phyloP scores from a whole-genome alignment of 306 rosid genomes.

The Calophaca sinica region DNA sequence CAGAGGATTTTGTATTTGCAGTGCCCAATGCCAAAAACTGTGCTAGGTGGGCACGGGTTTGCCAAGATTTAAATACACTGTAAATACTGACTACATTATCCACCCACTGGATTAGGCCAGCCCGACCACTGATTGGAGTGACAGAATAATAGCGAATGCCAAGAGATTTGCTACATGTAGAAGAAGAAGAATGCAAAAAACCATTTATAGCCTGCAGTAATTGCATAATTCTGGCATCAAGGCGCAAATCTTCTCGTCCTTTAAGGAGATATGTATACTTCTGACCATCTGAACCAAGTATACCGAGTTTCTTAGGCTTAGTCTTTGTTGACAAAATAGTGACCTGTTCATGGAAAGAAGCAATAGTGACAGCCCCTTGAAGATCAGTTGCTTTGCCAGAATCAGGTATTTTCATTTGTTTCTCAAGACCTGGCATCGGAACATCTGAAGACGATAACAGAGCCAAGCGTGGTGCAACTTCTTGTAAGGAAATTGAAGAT shows the following conservation, averaged over 20 bases:
- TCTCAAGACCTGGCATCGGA: conserved; percentile 99
- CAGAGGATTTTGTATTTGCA: conserved; percentile 71
- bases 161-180: conserved; percentile 75
- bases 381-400: conserved; percentile 64
- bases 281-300: conserved; percentile 92
- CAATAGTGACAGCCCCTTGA: conserved; percentile 79
- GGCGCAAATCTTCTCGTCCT: conserved; percentile 97
- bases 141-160: conserved; percentile 92
- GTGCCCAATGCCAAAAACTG: conserved; percentile 68
- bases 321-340: conserved; percentile 92
- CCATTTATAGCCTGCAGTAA: conserved; percentile 90
- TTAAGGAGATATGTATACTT: conserved; percentile 91
- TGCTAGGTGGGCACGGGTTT: conserved; percentile 79
- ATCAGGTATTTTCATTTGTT: conserved; percentile 66
- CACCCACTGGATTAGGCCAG: conserved; percentile 98
- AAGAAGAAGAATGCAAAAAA: conserved; percentile 80
- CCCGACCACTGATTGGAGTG: conserved; percentile 96
- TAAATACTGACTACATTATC: conserved; percentile 87
- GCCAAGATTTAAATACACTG: conserved; percentile 96
- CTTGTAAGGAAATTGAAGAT: conserved; percentile 77
- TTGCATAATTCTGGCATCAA: conserved; percentile 98
- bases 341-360: conserved; percentile 82
- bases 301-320: conserved; percentile 87
- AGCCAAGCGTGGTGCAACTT: conserved; percentile 90
- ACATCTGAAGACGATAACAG: conserved; percentile 85